Evolutionary conservation across 805 yeast species (phyloP), one percentile per base, ranked within the genome.

Genomic region (Saturnispora saitoi): DNA sequence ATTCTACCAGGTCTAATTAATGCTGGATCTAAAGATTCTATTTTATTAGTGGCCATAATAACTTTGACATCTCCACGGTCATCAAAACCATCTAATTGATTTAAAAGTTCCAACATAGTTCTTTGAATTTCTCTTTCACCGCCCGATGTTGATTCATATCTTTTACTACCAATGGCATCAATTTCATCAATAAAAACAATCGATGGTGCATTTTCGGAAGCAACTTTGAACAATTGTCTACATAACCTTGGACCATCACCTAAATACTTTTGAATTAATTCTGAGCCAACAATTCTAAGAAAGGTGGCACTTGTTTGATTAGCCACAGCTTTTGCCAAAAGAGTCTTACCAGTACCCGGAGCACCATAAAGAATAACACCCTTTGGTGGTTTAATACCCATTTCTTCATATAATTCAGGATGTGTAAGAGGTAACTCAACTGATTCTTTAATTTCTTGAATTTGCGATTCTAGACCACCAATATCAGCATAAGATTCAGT

Each of bases 351-450:
- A 3, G 98, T 91, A 68, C 98, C 98, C 32, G 98, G 98, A 0
- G 97, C 95, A 61, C 98, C 98, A 64, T 91, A 91, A 50, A 91
- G 73, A 58, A 91, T 90, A 46, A 91, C 98, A 70, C 98, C 98
- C 70, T 91, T 91, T 47, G 98, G 98, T 11, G 97, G 98, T 62
- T 90, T 89, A 61, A 91, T 91, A 59, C 98, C 98, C 97, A 91
- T 90, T 67, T 90, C 97, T 70, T 93, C 96, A 68, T 90, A 91
- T 58, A 91, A 72, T 66, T 91, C 98, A 0, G 98, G 98, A 68
- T 91, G 97, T 12, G 96, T 89, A 54, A 90, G 74, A 11, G 98
- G 98, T 59, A 91, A 75, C 67, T 91, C 98, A 14, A 91, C 97
- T 7, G 96, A 86, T 68, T 91, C 98, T 70, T 93, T 93, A 59